Evolutionary conservation across 306 rosid species (phyloP).

Genomic region (Lagenaria siceraria): DNA sequence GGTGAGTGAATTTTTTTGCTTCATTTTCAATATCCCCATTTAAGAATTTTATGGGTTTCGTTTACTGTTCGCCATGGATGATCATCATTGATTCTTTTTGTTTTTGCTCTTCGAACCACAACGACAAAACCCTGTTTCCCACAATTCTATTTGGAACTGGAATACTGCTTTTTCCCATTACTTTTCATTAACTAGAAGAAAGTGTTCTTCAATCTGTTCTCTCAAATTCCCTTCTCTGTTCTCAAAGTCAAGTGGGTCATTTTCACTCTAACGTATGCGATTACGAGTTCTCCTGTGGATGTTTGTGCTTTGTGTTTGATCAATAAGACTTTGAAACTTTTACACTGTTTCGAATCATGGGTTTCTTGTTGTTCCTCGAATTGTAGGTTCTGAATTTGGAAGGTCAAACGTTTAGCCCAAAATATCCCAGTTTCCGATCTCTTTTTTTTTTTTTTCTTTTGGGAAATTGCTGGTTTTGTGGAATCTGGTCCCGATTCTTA

Average conservation of each 20-base stretch:
- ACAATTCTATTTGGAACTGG: not conserved
- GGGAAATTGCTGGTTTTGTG: not conserved
- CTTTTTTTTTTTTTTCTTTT: not conserved
- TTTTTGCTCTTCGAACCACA: not conserved
- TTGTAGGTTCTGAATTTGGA: not conserved
- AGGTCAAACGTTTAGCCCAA: not conserved
- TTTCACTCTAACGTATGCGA: not conserved
- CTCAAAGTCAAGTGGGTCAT: not conserved
- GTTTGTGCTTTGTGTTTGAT: not conserved
- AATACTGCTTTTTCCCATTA: not conserved
- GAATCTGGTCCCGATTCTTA: not conserved
- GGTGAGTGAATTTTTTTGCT: not conserved
- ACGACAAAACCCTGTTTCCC: not conserved
- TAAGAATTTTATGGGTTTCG: not conserved
- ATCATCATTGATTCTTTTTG: not conserved
- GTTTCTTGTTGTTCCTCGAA: not conserved
- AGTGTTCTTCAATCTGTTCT: not conserved
- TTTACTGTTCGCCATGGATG: not conserved
- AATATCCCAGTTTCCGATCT: not conserved
- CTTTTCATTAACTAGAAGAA: not conserved
- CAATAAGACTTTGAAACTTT: not conserved
- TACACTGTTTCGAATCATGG: not conserved
- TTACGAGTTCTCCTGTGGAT: not conserved
- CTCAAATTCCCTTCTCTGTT: not conserved
- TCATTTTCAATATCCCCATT: not conserved